These are phyloP conservation scores for Trichophyton simii DNA, from an alignment of 2,329 filamentous ascomycete genomes.

Conservation along the genomic window DNA sequence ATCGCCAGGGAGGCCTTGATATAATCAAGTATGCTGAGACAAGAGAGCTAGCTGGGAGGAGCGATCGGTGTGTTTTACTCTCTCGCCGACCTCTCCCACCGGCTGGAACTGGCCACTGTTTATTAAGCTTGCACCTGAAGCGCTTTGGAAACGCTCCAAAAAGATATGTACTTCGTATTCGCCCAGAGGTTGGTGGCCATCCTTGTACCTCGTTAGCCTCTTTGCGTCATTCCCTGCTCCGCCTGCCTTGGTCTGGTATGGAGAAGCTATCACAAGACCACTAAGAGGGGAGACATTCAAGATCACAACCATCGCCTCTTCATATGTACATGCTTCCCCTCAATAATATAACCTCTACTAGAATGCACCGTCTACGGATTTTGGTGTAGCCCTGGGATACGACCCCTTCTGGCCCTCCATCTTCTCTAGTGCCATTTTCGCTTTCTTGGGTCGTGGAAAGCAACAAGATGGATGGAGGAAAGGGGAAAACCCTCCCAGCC, in stretches of 20 bases:
- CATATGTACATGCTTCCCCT: not conserved
- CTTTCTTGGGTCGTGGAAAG: not conserved
- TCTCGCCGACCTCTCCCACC: not conserved
- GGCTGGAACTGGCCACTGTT: not conserved
- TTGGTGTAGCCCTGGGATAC: not conserved
- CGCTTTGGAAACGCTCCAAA: not conserved
- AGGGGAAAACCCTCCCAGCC: not conserved
- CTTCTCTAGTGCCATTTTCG: not conserved
- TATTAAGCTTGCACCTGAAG: not conserved
- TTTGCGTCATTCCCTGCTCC: slow-evolving; percentile 2
- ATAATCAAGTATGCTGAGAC: not conserved
- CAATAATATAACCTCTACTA: not conserved
- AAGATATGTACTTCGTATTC: not conserved
- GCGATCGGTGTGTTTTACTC: not conserved
- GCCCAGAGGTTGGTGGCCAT: not conserved
- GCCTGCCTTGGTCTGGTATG: not conserved
- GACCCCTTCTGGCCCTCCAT: not conserved
- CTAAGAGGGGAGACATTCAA: not conserved
- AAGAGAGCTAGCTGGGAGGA: not conserved
- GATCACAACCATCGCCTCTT: not conserved
- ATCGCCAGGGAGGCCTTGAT: not conserved
- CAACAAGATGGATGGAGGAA: not conserved
- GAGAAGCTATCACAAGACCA: slow-evolving; percentile 2
- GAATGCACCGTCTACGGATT: not conserved
- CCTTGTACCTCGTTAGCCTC: not conserved